Percentiles rank a stretch among this genome's conserved stretches.
These are phyloP conservation scores for Mariannaea sp. DNA, from an alignment of 2,329 filamentous ascomycete species.

Conservation along the genomic window DNA sequence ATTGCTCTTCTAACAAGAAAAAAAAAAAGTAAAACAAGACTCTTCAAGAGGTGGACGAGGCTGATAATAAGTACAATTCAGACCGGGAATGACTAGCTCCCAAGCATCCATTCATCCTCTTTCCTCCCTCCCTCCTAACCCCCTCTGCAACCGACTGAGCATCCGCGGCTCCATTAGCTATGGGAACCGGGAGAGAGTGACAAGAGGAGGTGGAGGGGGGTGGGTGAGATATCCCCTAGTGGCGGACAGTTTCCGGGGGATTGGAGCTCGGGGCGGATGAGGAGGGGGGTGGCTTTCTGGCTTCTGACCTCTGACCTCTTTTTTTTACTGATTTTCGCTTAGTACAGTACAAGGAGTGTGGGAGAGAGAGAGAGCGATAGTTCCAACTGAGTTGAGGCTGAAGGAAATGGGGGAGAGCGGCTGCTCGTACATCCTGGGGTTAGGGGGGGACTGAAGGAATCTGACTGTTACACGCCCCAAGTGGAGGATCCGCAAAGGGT, in stretches of 20 bases:
- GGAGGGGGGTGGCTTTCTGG: background rate
- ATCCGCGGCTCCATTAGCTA: constrained; percentile 7
- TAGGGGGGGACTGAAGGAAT: no score
- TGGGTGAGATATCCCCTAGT: no score
- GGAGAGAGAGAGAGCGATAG: background rate
- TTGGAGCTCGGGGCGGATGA: background rate
- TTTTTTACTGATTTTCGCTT: no score
- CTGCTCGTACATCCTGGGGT: no score
- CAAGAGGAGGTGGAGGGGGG: no score
- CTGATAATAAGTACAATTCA: constrained; percentile 33
- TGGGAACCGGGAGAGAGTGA: background rate
- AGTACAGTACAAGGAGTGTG: background rate
- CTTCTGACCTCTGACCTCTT: no score
- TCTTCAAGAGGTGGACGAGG: constrained; percentile 23
- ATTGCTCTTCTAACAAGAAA: background rate
- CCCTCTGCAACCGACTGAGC: constrained; percentile 4
- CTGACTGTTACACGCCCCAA: no score
- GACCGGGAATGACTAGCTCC: constrained; percentile 26
- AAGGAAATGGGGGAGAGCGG: background rate
- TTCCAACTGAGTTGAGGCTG: background rate
- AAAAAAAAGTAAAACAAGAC: constrained; percentile 4
- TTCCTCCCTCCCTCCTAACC: constrained; percentile 5
- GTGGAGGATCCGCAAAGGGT: no score
- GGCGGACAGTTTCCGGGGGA: constrained; percentile 1
- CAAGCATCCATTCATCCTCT: constrained; percentile 14